Conservation (phyloP, 768 basidiomycete species). For the Hirschioporus abietinus region DNA sequence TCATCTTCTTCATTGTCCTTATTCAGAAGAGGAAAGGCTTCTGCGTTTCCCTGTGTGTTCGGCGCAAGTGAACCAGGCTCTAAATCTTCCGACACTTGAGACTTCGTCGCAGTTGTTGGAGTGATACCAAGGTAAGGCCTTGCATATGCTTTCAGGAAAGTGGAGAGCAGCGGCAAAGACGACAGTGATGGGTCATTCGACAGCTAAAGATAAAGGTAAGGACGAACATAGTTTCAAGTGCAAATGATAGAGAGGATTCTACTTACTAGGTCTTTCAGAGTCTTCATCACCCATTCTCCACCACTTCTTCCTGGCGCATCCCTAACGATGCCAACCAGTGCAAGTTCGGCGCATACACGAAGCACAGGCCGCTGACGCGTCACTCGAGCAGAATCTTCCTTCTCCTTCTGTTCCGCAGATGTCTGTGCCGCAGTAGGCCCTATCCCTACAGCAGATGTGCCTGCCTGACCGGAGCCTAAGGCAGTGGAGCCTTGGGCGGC, state of each 20-base stretch:
- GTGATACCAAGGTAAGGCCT: constrained; percentile 81
- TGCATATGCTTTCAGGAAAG: constrained; percentile 91
- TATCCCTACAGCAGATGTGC: constrained; percentile 40
- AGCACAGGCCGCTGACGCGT: constrained; percentile 79
- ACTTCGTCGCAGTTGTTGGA: constrained; percentile 40
- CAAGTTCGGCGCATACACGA: constrained; percentile 85
- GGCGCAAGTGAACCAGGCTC: constrained; percentile 53
- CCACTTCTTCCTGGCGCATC: constrained; percentile 67
- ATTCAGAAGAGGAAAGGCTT: constrained; percentile 32
- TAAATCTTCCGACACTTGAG: constrained; percentile 51
- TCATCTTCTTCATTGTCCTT: constrained; percentile 53
- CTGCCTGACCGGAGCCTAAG: background rate
- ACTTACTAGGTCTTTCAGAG: constrained; percentile 77
- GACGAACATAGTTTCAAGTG: constrained; percentile 7
- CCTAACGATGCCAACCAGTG: constrained; percentile 77
- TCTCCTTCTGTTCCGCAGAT: constrained; percentile 81
- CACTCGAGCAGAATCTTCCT: constrained; percentile 80
- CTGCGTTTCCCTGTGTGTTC: background rate
- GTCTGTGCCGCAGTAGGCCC: constrained; percentile 55
- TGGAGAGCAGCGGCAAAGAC: constrained; percentile 85
- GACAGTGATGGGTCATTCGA: constrained; percentile 83
- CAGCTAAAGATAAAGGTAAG: constrained; percentile 43
- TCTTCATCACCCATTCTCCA: constrained; percentile 88
- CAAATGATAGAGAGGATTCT: background rate
- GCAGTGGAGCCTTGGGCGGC: background rate